Evolutionary conservation across 2,329 filamentous ascomycete genomes (phyloP), one percentile per base, ranked within the genome.

Genomic region (Aspergillus oerlinghausenensis): DNA sequence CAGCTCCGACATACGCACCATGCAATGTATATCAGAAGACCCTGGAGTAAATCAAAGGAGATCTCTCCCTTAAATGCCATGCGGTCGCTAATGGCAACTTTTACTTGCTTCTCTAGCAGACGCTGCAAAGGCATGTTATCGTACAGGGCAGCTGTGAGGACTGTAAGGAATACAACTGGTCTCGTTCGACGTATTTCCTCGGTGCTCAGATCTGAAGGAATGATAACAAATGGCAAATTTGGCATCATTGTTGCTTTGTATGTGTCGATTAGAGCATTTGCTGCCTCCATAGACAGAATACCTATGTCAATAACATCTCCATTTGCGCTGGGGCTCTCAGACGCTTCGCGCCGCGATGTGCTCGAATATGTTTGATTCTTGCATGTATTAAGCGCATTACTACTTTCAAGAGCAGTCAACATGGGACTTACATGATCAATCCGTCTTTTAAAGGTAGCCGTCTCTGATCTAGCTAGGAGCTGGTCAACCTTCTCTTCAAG

Each of bases 21-120:
- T 23, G 69, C 71, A 17, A 71, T 55, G 51, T 69, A 69, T 0
- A 77, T 62, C 14, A 77, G 59, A 5, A 76, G 54, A 2, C 73
- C 75, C 59, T 77, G 72, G 17, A 77, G 64, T 11, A 75, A 62
- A 40, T 75, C 75, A n/a, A 78, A 67, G 29, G 63, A 71, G 25
- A 72, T 66, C 8, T 72, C 64, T 2, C 67, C 67, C 5, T 62
- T 60, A 14, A 69, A 51, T 10, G 77, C 62, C 49, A 74, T 66
- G 9, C 67, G 65, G 10, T 65, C 61, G 23, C 67, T 64, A 50
- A 75, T 63, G 40, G 67, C 61, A 26, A 65, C 63, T 32, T 66
- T 69, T 52, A 73, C 65, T 45, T 72, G 64, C 26, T 65, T 57
- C 5, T 65, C 69, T 26, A 76, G 61, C 50, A 60, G 63, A 19